phyloP scores from a whole-genome alignment of 352 stramenopile genomes.

The Phytopythium kandeliae region DNA sequence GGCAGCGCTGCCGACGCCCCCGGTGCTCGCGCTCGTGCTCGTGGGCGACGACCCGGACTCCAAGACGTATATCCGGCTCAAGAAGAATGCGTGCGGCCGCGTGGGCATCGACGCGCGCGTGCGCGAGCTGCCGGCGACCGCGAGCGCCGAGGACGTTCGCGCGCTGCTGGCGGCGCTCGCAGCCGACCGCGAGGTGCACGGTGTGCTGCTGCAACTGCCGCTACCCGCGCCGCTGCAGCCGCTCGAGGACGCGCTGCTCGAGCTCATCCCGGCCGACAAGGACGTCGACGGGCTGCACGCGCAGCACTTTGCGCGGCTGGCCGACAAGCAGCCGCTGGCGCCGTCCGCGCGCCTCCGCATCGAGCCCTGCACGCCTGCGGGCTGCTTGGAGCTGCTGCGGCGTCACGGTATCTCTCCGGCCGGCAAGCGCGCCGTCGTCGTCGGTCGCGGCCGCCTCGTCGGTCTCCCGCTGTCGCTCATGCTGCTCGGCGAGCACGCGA shows the following conservation, averaged over 20 bases:
- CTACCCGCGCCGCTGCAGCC: slow-evolving; percentile 46
- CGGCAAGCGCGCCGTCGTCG: slow-evolving; percentile 95
- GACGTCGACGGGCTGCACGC: slow-evolving; percentile 99
- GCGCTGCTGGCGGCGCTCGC: slow-evolving; percentile 83
- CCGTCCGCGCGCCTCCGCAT: slow-evolving; percentile 47
- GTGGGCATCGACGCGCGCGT: slow-evolving; percentile 89
- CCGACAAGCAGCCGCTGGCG: slow-evolving; percentile 20
- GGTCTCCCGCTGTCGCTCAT: slow-evolving; percentile 95
- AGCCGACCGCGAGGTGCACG: slow-evolving; percentile 85
- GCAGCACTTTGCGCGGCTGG: slow-evolving; percentile 92
- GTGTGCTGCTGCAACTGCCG: slow-evolving; percentile 94
- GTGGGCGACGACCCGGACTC: slow-evolving; percentile 92
- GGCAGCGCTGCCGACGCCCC: slow-evolving; percentile 31
- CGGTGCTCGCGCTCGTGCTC: slow-evolving; percentile 93
- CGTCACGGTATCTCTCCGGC: slow-evolving; percentile 84
- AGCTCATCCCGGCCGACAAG: slow-evolving; percentile 89
- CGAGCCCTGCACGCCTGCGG: slow-evolving; percentile 89
- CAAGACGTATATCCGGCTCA: slow-evolving; percentile 97
- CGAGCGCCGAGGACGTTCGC: slow-evolving; percentile 41
- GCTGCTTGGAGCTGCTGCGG: slow-evolving; percentile 60
- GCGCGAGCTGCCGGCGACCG: slow-evolving; percentile 42
- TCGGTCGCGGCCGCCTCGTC: slow-evolving; percentile 97
- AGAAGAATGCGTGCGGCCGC: slow-evolving; percentile 96
- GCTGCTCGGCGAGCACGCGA: slow-evolving; percentile 93
- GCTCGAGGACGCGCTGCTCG: slow-evolving; percentile 89